Evolutionary conservation across 257 asterid species (phyloP).

Genomic region (Solanum pinnatisectum): DNA sequence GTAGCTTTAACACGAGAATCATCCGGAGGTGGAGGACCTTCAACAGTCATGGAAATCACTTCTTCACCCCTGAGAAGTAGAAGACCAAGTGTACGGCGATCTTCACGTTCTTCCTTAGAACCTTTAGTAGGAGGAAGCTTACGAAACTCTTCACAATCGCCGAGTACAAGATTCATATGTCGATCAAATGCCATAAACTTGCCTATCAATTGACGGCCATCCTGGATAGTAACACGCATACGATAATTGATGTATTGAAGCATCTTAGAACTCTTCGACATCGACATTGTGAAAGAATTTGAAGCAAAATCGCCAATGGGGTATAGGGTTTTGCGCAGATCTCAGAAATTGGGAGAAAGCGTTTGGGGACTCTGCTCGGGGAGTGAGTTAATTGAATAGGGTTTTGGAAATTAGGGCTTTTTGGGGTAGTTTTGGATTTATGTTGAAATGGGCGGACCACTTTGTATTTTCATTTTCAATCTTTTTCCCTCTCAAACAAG

Average conservation of each 20-base stretch:
- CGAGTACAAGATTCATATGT: constrained; percentile 89
- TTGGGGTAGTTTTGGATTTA: background rate
- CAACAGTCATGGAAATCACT: constrained; percentile 84
- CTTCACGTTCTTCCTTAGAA: constrained; percentile 75
- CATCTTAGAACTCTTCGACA: constrained; percentile 94
- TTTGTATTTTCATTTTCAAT: background rate
- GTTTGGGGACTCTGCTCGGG: background rate
- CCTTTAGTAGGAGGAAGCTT: constrained; percentile 73
- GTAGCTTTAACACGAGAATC: constrained; percentile 70
- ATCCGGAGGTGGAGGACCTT: constrained; percentile 95
- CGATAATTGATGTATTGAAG: constrained; percentile 88
- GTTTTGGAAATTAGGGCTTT: background rate
- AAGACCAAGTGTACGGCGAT: constrained; percentile 89
- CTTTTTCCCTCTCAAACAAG: no score
- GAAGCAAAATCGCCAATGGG: background rate
- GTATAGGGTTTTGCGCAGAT: background rate
- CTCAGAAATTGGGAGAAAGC: background rate
- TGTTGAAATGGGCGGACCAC: background rate
- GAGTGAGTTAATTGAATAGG: background rate
- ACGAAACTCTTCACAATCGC: constrained; percentile 93
- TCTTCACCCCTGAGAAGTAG: constrained; percentile 87
- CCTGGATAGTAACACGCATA: constrained; percentile 88
- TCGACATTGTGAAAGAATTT: constrained; percentile 53
- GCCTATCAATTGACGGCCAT: constrained; percentile 83
- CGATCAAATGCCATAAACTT: constrained; percentile 97